phyloP scores from a whole-genome alignment of 75 land plant genomes.

The Azolla pinnata region DNA sequence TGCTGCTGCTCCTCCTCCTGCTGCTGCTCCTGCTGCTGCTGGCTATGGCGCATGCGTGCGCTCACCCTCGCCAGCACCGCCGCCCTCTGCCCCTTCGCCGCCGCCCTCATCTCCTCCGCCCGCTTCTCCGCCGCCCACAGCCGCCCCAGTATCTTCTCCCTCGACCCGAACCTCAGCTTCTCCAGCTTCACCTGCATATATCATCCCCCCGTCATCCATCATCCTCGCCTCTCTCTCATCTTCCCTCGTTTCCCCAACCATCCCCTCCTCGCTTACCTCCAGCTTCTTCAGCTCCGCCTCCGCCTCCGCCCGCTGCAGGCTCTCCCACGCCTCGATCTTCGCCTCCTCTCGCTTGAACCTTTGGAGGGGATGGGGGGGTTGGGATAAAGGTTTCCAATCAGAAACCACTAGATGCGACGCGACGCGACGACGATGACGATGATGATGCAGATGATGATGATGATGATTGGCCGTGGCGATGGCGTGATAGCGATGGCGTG shows the following conservation, averaged over 20 bases:
- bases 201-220: neutral
- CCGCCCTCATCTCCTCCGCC: conserved; percentile 34
- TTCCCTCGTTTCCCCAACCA: neutral
- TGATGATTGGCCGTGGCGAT: neutral
- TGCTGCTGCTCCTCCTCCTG: no score
- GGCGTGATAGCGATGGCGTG: no score
- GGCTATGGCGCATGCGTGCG: no score
- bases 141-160: conserved; percentile 73
- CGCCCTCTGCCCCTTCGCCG: conserved; percentile 4
- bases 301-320: conserved; percentile 86
- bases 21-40: no score
- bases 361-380: neutral
- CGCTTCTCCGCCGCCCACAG: conserved; percentile 51
- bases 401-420: neutral
- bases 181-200: conserved; percentile 72
- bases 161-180: conserved; percentile 68
- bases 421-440: neutral
- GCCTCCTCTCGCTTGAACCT: conserved; percentile 76
- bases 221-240: neutral
- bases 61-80: conserved; percentile 19
- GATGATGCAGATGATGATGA: neutral
- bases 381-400: neutral
- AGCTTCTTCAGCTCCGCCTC: conserved; percentile 76
- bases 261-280: conserved; percentile 37
- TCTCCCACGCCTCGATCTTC: conserved; percentile 92